Evolutionary conservation across 192 early-diverging fungal species (phyloP).

Genomic region (Coemansia sp.): DNA sequence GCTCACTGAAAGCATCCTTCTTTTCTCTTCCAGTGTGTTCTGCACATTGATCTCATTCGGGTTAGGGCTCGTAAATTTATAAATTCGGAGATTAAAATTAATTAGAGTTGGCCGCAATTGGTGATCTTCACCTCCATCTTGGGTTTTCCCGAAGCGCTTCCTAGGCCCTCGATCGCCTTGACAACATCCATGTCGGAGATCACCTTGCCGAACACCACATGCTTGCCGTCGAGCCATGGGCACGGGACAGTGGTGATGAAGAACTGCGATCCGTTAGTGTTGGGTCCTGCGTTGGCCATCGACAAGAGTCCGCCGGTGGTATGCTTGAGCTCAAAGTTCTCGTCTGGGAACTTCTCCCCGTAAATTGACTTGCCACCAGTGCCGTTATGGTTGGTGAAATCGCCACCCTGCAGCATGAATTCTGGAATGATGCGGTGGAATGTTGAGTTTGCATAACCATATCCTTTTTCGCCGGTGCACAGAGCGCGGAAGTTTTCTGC

Average conservation of each 20-base stretch:
- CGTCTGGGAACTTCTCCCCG: conserved; percentile 75
- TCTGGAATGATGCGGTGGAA: conserved; percentile 89
- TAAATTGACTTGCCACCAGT: conserved; percentile 84
- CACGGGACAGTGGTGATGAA: conserved; percentile 71
- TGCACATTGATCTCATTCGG: conserved; percentile 4
- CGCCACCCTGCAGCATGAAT: conserved; percentile 93
- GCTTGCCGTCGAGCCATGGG: conserved; percentile 73
- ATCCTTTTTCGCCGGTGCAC: conserved; percentile 48
- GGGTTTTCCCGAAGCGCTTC: conserved; percentile 55
- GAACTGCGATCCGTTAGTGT: conserved; percentile 84
- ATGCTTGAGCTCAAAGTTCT: conserved; percentile 73
- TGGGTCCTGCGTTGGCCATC: conserved; percentile 78
- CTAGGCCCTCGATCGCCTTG: conserved; percentile 66
- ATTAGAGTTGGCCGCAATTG: conserved; percentile 62
- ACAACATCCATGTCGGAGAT: conserved; percentile 73
- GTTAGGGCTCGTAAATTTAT: neutral
- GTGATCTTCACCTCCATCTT: conserved; percentile 61
- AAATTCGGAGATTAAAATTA: neutral
- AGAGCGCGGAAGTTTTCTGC: conserved; percentile 91
- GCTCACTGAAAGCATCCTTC: neutral
- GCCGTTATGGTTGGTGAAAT: conserved; percentile 76
- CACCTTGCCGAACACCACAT: conserved; percentile 80
- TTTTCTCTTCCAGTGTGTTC: neutral
- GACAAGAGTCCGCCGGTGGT: conserved; percentile 67
- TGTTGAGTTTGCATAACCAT: conserved; percentile 63